Evolutionary conservation across 2,329 filamentous ascomycete species (phyloP), one percentile per base, ranked within the genome.

Genomic region (Fragosphaeria purpurea): DNA sequence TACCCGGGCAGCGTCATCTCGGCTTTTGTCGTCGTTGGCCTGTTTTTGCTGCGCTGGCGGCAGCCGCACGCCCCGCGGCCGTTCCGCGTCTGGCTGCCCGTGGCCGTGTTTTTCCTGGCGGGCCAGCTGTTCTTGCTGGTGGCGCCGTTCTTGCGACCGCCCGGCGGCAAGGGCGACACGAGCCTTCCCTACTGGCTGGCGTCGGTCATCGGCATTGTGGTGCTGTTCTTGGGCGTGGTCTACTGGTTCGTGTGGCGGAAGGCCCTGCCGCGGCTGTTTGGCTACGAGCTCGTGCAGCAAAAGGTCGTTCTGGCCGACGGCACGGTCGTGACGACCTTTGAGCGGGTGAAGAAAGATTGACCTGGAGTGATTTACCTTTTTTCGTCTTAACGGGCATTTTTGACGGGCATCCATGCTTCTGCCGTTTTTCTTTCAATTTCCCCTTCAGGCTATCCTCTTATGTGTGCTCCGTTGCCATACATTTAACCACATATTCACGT

Each of bases 61-160:
- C 22, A n/a, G 10, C 51, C 67, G 56, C 64, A 71, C 57, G 78
- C 75, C 72, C 60, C 70, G 54, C 75, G 77, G 0, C 76, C 77
- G 22, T 72, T 80, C 63, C 71, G 66, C 52, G 76, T 77, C 11
- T 73, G 70, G 11, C 65, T 77, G 2, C 75, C 77, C 3, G 72
- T 80, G 41, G 68, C 71, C 47, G 51, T 76, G 40, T 76, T 70
- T 31, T 69, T 68, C 54, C 56, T 72, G 7, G 60, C 62, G 5
- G 64, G 63, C 22, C 69, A 71, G 55, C 54, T 61, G 10, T 72
- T 72, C 57, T 60, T 72, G 32, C 62, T 70, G 0, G 48, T 70
- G 1, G 67, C 67, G 1, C 69, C 70, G 0, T 72, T 71, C 52
- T 61, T 72, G 1, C 74, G 74, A 1, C 76, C 76, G 1, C 62